Percentiles rank a stretch among this genome's conserved stretches.
Conservation (phyloP, 192 early-diverging fungal species). For the Coemansia sp. region DNA sequence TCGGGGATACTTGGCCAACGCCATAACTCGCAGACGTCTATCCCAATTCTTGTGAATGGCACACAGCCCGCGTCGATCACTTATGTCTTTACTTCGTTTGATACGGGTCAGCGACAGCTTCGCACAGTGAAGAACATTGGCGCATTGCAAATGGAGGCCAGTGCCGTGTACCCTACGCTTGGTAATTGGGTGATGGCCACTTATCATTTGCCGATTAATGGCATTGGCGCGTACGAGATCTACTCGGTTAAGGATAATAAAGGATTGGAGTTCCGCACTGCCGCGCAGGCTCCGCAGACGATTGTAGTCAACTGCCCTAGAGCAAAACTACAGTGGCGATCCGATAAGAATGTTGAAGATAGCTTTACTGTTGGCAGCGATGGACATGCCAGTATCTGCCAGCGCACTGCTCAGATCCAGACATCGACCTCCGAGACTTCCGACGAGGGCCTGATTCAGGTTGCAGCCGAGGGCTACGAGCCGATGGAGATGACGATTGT, state of each 20-base stretch:
- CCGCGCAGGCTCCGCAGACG: slow-evolving; percentile 31
- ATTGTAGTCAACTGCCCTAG: slow-evolving; percentile 43
- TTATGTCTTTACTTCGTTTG: slow-evolving; percentile 44
- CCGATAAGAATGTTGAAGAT: slow-evolving; percentile 5
- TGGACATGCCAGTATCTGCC: slow-evolving; percentile 50
- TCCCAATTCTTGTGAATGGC: slow-evolving; percentile 51
- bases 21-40: slow-evolving; percentile 12
- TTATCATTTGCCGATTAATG: slow-evolving; percentile 34
- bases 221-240: slow-evolving; percentile 45
- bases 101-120: slow-evolving; percentile 33
- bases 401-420: slow-evolving; percentile 20
- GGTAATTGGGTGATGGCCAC: slow-evolving; percentile 46
- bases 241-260: slow-evolving; percentile 36
- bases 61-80: slow-evolving; percentile 41
- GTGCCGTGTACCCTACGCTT: slow-evolving; percentile 32
- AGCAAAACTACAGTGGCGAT: slow-evolving; percentile 42
- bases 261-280: slow-evolving; percentile 46
- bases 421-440: background rate
- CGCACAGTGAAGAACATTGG: slow-evolving; percentile 25
- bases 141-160: slow-evolving; percentile 25
- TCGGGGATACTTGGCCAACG: slow-evolving; percentile 14
- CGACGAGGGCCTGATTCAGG: slow-evolving; percentile 29
- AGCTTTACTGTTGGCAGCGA: slow-evolving; percentile 36
- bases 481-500: slow-evolving; percentile 46
- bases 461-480: slow-evolving; percentile 41